Conservation (phyloP, 1,284 basidiomycete genomes). For the Meripilus lineatus region DNA sequence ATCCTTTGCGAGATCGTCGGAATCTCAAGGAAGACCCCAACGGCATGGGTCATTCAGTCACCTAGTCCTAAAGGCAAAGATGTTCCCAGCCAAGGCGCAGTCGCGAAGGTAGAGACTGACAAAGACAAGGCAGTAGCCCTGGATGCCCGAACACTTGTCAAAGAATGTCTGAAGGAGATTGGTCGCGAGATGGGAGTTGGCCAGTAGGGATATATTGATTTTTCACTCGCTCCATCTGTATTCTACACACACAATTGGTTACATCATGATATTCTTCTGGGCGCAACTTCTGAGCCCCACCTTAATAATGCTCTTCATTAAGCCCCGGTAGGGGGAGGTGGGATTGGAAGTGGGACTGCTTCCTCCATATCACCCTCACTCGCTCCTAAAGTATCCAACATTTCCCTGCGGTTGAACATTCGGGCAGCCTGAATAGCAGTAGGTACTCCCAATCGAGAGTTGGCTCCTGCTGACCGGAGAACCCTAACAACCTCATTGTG, state of each 20-base stretch:
- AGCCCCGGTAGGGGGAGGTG: slow-evolving; percentile 12
- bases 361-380: slow-evolving; percentile 45
- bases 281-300: too few relatives aligned
- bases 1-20: slow-evolving; percentile 76
- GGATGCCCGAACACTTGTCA: slow-evolving; percentile 63
- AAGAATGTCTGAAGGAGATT: slow-evolving; percentile 65
- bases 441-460: slow-evolving; percentile 66
- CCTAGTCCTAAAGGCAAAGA: slow-evolving; percentile 7
- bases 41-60: slow-evolving; percentile 49
- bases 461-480: slow-evolving; percentile 61
- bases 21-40: slow-evolving; percentile 57
- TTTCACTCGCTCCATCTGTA: not conserved
- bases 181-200: slow-evolving; percentile 66
- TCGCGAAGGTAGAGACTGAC: slow-evolving; percentile 17
- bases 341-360: slow-evolving; percentile 19
- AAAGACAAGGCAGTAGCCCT: slow-evolving; percentile 41
- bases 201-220: too few relatives aligned
- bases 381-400: slow-evolving; percentile 50
- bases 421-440: slow-evolving; percentile 70
- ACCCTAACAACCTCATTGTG: slow-evolving; percentile 56
- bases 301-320: too few relatives aligned
- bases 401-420: slow-evolving; percentile 55
- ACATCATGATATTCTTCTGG: too few relatives aligned
- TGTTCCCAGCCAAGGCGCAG: slow-evolving; percentile 9
- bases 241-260: not conserved